A percentile compares a stretch with the other conserved stretches of the same genome.
These are phyloP conservation scores for Leccinum sublutescens DNA, from an alignment of 768 basidiomycete genomes.

Conservation along the genomic window DNA sequence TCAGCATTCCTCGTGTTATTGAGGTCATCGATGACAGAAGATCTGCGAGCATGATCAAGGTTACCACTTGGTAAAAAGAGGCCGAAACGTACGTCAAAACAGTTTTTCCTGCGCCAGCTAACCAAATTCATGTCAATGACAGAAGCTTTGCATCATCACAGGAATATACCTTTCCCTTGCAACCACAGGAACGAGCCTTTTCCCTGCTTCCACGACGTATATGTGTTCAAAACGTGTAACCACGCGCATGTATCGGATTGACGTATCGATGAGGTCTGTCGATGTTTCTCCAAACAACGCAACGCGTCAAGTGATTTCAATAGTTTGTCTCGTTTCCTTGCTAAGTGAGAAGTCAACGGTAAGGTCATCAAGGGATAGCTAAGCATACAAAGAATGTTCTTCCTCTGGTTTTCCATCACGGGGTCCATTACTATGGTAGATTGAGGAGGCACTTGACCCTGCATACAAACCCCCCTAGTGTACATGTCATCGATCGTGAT, in stretches of 20 bases:
- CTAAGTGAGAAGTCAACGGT: neutral
- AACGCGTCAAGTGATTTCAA: neutral
- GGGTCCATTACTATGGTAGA: neutral
- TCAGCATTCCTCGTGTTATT: neutral
- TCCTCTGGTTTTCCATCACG: neutral
- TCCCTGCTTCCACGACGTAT: constrained; percentile 7
- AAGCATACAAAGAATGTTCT: constrained; percentile 5
- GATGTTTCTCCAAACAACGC: constrained; percentile 2
- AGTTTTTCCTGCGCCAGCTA: neutral
- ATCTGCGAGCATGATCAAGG: neutral
- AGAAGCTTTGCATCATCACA: neutral
- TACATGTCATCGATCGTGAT: neutral
- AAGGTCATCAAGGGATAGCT: neutral
- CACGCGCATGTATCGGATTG: constrained; percentile 15
- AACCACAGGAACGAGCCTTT: constrained; percentile 13
- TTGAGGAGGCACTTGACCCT: neutral
- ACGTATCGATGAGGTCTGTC: neutral
- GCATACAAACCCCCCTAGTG: neutral
- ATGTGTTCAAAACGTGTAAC: constrained; percentile 2
- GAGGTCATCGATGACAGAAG: constrained; percentile 1
- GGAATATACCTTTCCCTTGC: constrained; percentile 17
- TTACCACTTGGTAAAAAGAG: too few relatives aligned
- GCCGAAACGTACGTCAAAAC: neutral
- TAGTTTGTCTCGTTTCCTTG: neutral
- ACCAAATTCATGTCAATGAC: neutral